Evolutionary conservation across 352 stramenopile genomes (phyloP), one percentile per base, ranked within the genome.

Genomic region (Phytophthora pluvialis): DNA sequence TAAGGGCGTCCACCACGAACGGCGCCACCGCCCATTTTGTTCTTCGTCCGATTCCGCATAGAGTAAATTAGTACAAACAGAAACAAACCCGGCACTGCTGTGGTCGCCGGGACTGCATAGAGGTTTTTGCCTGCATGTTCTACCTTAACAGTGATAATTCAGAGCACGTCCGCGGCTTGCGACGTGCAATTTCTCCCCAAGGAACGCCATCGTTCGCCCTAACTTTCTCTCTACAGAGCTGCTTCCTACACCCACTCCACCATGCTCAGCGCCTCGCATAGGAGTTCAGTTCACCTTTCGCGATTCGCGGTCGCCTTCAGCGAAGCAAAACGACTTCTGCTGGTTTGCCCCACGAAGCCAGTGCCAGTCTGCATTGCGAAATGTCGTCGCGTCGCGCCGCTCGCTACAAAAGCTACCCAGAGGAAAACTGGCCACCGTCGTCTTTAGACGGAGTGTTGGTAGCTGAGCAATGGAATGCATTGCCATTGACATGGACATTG

Each of bases 31-130:
- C 64, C 32, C 48, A 59, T 60, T 73, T 71, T 63, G 59, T 57
- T 53, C 45, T 64, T 65, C 64, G 54, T 68, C 28, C 26, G 60
- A 61, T 65, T 60, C 47, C 70, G 51, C 47, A 72, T 80, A 80
- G 73, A 80, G 57, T 80, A 76, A 67, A 52, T 70, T 73, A 76
- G 52, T 68, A 68, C 54, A 62, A 67, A 67, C 59, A 80, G 47
- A 72, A 69, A 75, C 32, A 60, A 44, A 51, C 26, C 59, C 33
- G 31, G 46, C 43, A 60, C 35, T 33, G n/a, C 28, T 18, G n/a
- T 38, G 39, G 9, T 39, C 18, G 8, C 36, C 51, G 29, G 9
- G 45, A 42, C 55, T 72, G 33, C 56, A 64, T 58, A 50, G 36
- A 49, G 21, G 15, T 68, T 68, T 21, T 70, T 70, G 56, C 52